These are phyloP conservation scores for Monosporascus sp. DNA, from an alignment of 2,329 filamentous ascomycete species.

Conservation along the genomic window DNA sequence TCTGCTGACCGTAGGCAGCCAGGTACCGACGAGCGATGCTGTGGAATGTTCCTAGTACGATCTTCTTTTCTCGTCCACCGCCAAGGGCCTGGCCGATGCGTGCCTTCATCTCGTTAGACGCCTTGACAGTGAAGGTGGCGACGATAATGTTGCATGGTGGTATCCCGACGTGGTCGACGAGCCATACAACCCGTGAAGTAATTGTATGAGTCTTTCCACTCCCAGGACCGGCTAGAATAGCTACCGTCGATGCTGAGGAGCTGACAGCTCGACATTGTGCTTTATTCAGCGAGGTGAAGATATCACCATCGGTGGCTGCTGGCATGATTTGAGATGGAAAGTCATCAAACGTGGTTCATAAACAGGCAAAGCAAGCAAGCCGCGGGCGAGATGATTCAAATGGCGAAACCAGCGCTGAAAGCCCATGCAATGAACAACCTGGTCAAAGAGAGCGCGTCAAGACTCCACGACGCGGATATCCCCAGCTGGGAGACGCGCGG, in stretches of 20 bases:
- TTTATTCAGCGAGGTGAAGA: constrained; percentile 47
- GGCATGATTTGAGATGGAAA: constrained; percentile 15
- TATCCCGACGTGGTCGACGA: constrained; percentile 66
- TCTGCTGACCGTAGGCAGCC: constrained; percentile 74
- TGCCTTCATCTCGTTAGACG: constrained; percentile 87
- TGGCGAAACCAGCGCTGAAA: too few relatives aligned
- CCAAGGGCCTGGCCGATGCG: constrained; percentile 80
- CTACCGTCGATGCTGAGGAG: constrained; percentile 49
- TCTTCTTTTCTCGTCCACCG: constrained; percentile 64
- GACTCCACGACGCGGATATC: background rate
- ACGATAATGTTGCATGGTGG: constrained; percentile 86
- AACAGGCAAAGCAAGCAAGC: background rate
- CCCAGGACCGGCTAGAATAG: constrained; percentile 62
- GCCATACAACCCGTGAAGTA: constrained; percentile 85
- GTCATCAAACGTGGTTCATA: constrained; percentile 2
- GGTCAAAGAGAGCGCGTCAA: background rate
- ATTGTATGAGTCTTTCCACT: constrained; percentile 94
- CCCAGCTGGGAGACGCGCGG: background rate
- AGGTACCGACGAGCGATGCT: constrained; percentile 85
- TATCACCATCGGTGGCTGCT: constrained; percentile 14
- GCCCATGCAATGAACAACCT: background rate
- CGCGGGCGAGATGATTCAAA: background rate
- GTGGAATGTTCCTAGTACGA: constrained; percentile 92
- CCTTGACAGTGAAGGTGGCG: constrained; percentile 96
- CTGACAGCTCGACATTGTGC: constrained; percentile 53